A percentile compares a stretch with the other conserved stretches of the same genome.
Conservation (phyloP, 768 basidiomycete genomes). For the Paxillus rubicundulus region DNA sequence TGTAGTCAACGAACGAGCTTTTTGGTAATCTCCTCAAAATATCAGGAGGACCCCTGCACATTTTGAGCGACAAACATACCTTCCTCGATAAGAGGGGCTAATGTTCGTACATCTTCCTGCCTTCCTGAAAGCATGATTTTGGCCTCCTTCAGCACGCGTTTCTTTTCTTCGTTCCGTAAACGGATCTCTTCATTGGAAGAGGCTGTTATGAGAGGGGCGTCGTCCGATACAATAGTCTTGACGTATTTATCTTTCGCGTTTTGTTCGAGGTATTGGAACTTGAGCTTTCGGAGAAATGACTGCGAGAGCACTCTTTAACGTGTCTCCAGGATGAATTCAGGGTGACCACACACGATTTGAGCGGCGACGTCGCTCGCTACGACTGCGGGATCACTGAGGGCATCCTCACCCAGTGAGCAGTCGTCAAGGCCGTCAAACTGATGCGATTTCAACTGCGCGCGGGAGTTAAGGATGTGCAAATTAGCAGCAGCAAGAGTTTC, state of each 20-base stretch:
- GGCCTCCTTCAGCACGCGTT: conserved; percentile 59
- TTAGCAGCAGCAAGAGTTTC: conserved; percentile 23
- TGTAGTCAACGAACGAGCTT: conserved; percentile 48
- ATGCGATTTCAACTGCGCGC: conserved; percentile 21
- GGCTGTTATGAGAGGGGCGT: conserved; percentile 75
- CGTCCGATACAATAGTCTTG: conserved; percentile 82
- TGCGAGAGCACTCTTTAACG: conserved; percentile 25
- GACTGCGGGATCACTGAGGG: conserved; percentile 50
- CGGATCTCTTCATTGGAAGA: conserved; percentile 73
- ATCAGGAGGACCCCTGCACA: background rate
- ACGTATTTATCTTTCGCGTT: conserved; percentile 89
- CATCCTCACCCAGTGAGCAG: conserved; percentile 23
- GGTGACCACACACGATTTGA: conserved; percentile 51
- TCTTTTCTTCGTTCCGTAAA: conserved; percentile 64
- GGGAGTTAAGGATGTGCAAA: conserved; percentile 23
- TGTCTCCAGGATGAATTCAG: background rate
- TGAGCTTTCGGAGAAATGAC: conserved; percentile 77
- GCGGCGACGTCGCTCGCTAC: conserved; percentile 57
- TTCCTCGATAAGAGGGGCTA: conserved; percentile 69
- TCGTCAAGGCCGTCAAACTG: conserved; percentile 32
- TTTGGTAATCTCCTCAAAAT: conserved; percentile 51
- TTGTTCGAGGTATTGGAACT: conserved; percentile 87
- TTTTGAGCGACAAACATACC: conserved; percentile 36
- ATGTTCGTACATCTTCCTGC: conserved; percentile 56
- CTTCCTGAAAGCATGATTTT: conserved; percentile 64